Percentiles rank a stretch among this genome's conserved stretches.
Evolutionary conservation across 306 rosid species (phyloP).

Genomic region (barrel medic (Medicago truncatula)): MtrunA17r5.0-ANR NC_053048.1:765501-766000

Average conservation of each 20-base stretch:
- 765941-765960: constrained; percentile 5
- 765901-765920: neutral
- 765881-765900: neutral
- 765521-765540: constrained; percentile 97
- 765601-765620: constrained; percentile 27
- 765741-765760: constrained; percentile 70
- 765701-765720: constrained; percentile 87
- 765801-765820: constrained; percentile 38
- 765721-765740: constrained; percentile 95
- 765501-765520: constrained; percentile 74
- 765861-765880: constrained; percentile 15
- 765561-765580: constrained; percentile 67
- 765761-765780: constrained; percentile 46
- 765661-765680: constrained; percentile 12
- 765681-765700: neutral
- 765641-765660: constrained; percentile 4
- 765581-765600: constrained; percentile 30
- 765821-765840: neutral
- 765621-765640: constrained; percentile 31
- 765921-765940: neutral
- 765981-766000: constrained; percentile 7
- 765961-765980: constrained; percentile 14
- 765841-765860: constrained; percentile 35
- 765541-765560: constrained; percentile 96
- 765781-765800: constrained; percentile 44